These are phyloP conservation scores for Magnolia changhungtana DNA, from an alignment of 164 flowering plant genomes.

Conservation along the genomic window DNA sequence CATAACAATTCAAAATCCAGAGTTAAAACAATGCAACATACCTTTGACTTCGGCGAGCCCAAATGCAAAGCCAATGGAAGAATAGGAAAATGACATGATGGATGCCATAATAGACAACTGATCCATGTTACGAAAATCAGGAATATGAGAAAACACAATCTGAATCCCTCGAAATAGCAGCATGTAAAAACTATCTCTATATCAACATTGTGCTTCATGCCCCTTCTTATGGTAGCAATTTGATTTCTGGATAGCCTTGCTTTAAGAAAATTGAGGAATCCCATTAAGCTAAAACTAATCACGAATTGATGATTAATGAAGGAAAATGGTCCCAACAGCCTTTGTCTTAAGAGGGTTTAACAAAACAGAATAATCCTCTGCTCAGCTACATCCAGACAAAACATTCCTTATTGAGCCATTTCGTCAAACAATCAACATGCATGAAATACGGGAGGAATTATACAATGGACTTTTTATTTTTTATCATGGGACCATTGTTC, in stretches of 20 bases:
- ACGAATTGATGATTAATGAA: background rate
- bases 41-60: conserved; percentile 56
- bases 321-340: background rate
- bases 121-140: conserved; percentile 57
- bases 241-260: conserved; percentile 66
- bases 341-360: no score
- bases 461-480: no score
- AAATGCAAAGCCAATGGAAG: conserved; percentile 44
- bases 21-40: conserved; percentile 7
- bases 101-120: conserved; percentile 75
- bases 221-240: conserved; percentile 71
- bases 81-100: conserved; percentile 65
- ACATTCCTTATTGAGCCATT: no score
- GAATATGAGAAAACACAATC: conserved; percentile 63
- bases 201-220: conserved; percentile 49
- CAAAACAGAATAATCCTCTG: no score
- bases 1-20: no score
- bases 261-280: background rate
- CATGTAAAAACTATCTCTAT: conserved; percentile 43
- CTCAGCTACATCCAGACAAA: no score
- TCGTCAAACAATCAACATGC: no score
- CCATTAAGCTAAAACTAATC: background rate
- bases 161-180: conserved; percentile 59
- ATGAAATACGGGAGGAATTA: no score
- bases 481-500: no score